A percentile compares a stretch with the other conserved stretches of the same genome.
Evolutionary conservation across 192 early-diverging fungal genomes (phyloP).

Genomic region (Backusella westeae): DNA sequence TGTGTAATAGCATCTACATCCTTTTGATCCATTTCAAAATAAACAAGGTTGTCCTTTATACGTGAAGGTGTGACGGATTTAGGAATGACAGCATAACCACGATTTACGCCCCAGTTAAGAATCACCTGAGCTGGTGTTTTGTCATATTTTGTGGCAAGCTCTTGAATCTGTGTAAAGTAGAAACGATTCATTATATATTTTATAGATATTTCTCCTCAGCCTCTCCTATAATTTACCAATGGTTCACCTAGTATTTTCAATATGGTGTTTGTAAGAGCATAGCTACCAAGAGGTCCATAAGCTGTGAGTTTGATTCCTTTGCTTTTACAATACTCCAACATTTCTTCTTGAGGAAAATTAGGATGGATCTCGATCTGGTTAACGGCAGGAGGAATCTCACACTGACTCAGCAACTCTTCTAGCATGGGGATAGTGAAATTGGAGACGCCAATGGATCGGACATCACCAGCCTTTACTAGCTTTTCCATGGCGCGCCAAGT

Average conservation of each 20-base stretch:
- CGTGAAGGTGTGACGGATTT: constrained; percentile 55
- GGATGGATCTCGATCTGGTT: constrained; percentile 88
- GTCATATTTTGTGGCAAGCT: constrained; percentile 44
- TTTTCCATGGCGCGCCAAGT: constrained; percentile 75
- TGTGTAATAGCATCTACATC: constrained; percentile 25
- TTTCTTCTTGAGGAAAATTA: constrained; percentile 60
- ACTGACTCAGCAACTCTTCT: constrained; percentile 22
- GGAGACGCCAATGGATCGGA: constrained; percentile 55
- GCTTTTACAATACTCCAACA: constrained; percentile 69
- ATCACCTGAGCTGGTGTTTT: constrained; percentile 53
- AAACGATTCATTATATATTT: neutral
- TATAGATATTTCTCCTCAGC: neutral
- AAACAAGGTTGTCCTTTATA: constrained; percentile 52
- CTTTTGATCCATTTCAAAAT: constrained; percentile 34
- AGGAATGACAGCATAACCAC: constrained; percentile 58
- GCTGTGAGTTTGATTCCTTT: constrained; percentile 72
- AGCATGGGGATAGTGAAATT: constrained; percentile 56
- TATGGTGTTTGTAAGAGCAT: neutral
- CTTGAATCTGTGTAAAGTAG: constrained; percentile 32
- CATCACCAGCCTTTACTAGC: constrained; percentile 56
- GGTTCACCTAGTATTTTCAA: too few species aligned
- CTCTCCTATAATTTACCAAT: neutral
- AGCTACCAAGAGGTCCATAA: constrained; percentile 77
- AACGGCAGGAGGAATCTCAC: constrained; percentile 56
- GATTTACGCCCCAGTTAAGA: constrained; percentile 53